Evolutionary conservation across 2,329 filamentous ascomycete species (phyloP), one percentile per base, ranked within the genome.

Genomic region (Diaporthe destruens): DNA sequence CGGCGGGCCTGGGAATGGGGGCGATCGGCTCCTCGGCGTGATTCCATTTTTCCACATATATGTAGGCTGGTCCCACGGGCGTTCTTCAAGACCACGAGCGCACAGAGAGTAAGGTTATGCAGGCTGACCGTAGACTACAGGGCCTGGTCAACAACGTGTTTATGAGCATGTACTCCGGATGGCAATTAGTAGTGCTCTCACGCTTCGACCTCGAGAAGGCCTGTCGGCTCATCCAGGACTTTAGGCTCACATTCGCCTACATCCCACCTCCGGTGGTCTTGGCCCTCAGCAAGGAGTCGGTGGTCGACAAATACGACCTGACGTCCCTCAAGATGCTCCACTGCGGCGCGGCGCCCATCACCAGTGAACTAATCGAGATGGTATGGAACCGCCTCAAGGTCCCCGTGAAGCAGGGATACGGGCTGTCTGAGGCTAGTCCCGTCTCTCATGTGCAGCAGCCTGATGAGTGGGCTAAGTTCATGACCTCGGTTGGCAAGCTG

Each of bases 31-130:
- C 39, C 82, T 98, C 8, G 93, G 93, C 1, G 92, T 97, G 72
- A 82, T 98, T 14, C 95, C 95, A 0, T 96, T 98, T 81, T 98
- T 95, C 83, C 95, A 98, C 80, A 95, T 97, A 75, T 98, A 97
- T 79, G 94, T 93, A 82, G 76, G 89, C 78, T 7, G n/a, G 14
- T 8, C 14, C 44, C 25, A 5, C 2, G 8, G 47, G n/a, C 16
- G n/a, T 9, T 32, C 6, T 9, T 32, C 6, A 23, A n/a, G 25
- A 12, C 4, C 7, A 20, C 65, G 20, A 20, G 23, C 18, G 47
- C 61, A 39, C 14, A 18, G 25, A 39, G 53, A 54, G 14, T n/a
- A n/a, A n/a, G n/a, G n/a, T 29, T 53, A 47, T 57, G 56, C 36
- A 69, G 29, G 63, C 42, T 44, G 7, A 70, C 42, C 20, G 5